Percentiles rank a stretch among this genome's conserved stretches.
phyloP scores from a whole-genome alignment of 2,329 filamentous ascomycete genomes.

The Lasiodiplodia sp. region DNA sequence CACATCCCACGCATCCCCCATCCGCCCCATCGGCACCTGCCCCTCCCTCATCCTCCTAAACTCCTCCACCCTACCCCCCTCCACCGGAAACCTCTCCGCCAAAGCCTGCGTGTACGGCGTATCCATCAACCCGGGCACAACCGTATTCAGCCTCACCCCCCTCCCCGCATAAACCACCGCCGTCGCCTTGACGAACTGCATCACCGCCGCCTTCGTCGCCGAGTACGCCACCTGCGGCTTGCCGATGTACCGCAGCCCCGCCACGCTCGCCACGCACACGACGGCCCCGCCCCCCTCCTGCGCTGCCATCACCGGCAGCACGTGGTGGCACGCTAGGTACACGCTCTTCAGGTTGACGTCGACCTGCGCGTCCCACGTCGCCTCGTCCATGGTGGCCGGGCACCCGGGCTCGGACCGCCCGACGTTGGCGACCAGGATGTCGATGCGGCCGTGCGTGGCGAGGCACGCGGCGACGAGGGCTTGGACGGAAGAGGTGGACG shows the following conservation, averaged over 20 bases:
- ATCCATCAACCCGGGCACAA: slow-evolving; percentile 65
- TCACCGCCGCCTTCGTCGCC: slow-evolving; percentile 59
- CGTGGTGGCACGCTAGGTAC: slow-evolving; percentile 61
- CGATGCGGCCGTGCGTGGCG: slow-evolving; percentile 57
- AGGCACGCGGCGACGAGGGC: slow-evolving; percentile 30
- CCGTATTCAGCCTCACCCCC: slow-evolving; percentile 60
- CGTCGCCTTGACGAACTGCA: slow-evolving; percentile 60
- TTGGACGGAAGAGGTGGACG: slow-evolving; percentile 23
- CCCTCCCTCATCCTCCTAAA: background rate
- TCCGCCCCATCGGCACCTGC: slow-evolving; percentile 42
- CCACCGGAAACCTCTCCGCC: slow-evolving; percentile 25
- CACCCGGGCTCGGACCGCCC: slow-evolving; percentile 60
- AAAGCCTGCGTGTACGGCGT: slow-evolving; percentile 43
- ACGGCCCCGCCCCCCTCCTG: slow-evolving; percentile 55
- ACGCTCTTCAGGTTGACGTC: slow-evolving; percentile 65
- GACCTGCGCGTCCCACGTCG: slow-evolving; percentile 61
- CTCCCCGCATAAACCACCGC: slow-evolving; percentile 59
- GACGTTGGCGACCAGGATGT: slow-evolving; percentile 64
- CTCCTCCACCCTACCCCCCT: slow-evolving; percentile 3
- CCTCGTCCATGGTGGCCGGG: slow-evolving; percentile 59
- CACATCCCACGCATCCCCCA: slow-evolving; percentile 47
- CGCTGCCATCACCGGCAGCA: slow-evolving; percentile 62
- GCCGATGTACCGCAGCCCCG: slow-evolving; percentile 60
- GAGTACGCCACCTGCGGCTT: slow-evolving; percentile 64
- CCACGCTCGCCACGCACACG: slow-evolving; percentile 57